Evolutionary conservation across 768 basidiomycete genomes (phyloP), one percentile per base, ranked within the genome.

Genomic region (Phanerodontia chrysosporium): DNA sequence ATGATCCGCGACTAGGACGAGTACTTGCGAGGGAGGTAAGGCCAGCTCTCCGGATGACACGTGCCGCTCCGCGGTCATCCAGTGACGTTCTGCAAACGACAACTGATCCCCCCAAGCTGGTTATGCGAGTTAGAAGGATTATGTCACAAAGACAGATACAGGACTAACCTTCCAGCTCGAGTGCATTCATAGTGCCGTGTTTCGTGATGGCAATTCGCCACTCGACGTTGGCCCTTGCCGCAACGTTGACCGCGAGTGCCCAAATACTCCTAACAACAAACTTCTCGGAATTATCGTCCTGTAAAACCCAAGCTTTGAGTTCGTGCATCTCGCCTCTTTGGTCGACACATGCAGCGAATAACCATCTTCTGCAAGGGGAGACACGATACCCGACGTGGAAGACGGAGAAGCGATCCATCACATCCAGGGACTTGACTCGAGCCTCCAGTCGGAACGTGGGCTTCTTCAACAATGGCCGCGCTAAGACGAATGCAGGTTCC

Each of bases 161-260:
- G n/a, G 14, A 73, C 84, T 59, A 63, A 91, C 92, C 86, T 64
- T 85, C 77, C 22, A 91, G 69, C 67, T 95, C 92, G 6, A 67
- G 66, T 51, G 76, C 71, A 1, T 72, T 69, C 76, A 93, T 83
- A 10, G 72, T 58, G 0, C 92, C 92, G 3, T 87, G 71, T 66
- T 86, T 90, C 6, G 87, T 74, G 58, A 95, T 76, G 9, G 88
- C 84, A 12, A 94, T 73, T 53, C 87, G 80, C 92, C 92, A 95
- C 68, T 94, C 90, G 22, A 92, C 75, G 66, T 84, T 83, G 12
- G 86, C 86, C 61, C 76, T 82, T 65, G 77, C 78, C 12, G 85
- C 83, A 65, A 89, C 82, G 35, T 80, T 76, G 55, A 80, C 68
- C 0, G 79, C 81, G 70, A 94, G 90, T 14, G 78, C 78, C 90